Conservation (phyloP, 345 rosid genomes). For the Arabidopsis arenosa region DNA sequence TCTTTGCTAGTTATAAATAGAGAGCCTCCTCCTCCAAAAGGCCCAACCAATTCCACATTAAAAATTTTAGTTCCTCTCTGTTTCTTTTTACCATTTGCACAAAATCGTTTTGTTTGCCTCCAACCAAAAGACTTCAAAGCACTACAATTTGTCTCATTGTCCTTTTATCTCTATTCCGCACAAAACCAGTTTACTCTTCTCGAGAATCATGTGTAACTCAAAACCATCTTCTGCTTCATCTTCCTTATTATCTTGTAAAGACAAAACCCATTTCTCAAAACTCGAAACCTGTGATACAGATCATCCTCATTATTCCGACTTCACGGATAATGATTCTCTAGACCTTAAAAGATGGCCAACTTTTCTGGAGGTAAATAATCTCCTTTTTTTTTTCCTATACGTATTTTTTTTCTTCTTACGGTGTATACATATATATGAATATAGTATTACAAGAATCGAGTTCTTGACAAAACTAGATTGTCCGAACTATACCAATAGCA, state of each 20-base stretch:
- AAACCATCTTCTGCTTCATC: constrained; percentile 61
- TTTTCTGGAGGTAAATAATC: constrained; percentile 64
- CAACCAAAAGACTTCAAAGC: constrained; percentile 38
- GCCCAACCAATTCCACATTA: constrained; percentile 36
- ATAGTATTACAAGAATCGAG: neutral
- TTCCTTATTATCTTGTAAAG: constrained; percentile 52
- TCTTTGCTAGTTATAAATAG: constrained; percentile 30
- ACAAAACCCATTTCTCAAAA: constrained; percentile 51
- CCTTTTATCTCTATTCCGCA: constrained; percentile 9
- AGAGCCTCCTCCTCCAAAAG: constrained; percentile 25
- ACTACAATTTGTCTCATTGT: constrained; percentile 18
- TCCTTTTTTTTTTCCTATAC: neutral
- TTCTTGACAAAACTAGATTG: constrained; percentile 7
- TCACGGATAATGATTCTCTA: constrained; percentile 45
- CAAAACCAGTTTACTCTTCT: constrained; percentile 24
- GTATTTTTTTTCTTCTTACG: neutral
- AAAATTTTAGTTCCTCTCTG: constrained; percentile 22
- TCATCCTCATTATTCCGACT: constrained; percentile 42
- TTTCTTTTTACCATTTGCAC: constrained; percentile 17
- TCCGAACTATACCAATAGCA: neutral
- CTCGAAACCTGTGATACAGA: constrained; percentile 47
- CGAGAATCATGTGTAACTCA: constrained; percentile 61
- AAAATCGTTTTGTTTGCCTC: constrained; percentile 23
- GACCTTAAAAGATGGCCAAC: constrained; percentile 79
- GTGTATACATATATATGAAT: neutral